Evolutionary conservation across 73 alveolate species (phyloP).

Genomic region (Stentor roeselii): DNA sequence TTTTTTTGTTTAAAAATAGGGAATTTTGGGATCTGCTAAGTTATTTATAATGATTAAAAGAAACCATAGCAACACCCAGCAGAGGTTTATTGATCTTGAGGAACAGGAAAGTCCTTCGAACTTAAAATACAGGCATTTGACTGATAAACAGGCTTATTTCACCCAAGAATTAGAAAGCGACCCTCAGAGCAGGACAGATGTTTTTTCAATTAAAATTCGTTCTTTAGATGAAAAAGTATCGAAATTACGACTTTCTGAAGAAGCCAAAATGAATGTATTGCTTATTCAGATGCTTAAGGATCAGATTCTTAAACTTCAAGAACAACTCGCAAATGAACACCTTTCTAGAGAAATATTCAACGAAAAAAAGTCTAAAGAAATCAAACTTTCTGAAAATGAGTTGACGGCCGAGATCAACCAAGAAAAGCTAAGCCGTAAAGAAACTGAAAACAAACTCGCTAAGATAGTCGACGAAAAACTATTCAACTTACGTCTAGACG

Average conservation of each 20-base stretch:
- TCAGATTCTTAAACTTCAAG: constrained; percentile 34
- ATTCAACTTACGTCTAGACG: constrained; percentile 41
- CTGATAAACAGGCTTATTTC: constrained; percentile 7
- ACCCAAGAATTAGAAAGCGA: not conserved
- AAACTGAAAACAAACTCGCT: constrained; percentile 43
- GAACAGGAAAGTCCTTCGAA: too few relatives aligned
- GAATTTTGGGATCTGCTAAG: too few relatives aligned
- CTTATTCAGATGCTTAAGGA: constrained; percentile 31
- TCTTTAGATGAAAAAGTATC: not conserved
- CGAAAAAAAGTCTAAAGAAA: constrained; percentile 57
- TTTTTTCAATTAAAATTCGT: not conserved
- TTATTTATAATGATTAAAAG: too few relatives aligned
- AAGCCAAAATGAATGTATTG: constrained; percentile 42
- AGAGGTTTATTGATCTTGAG: too few relatives aligned
- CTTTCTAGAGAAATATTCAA: constrained; percentile 38
- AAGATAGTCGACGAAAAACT: constrained; percentile 57
- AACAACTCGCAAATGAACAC: constrained; percentile 35
- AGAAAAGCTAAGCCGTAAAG: constrained; percentile 56
- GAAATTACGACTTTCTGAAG: constrained; percentile 29
- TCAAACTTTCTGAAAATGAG: constrained; percentile 52
- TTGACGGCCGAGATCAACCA: constrained; percentile 43
- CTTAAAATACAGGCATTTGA: not conserved
- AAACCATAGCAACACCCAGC: too few relatives aligned
- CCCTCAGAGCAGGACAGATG: not conserved
- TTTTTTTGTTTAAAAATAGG: too few relatives aligned